A percentile compares a stretch with the other conserved stretches of the same genome.
Evolutionary conservation across 345 rosid species (phyloP).

Genomic region (Laguncularia racemosa): DNA sequence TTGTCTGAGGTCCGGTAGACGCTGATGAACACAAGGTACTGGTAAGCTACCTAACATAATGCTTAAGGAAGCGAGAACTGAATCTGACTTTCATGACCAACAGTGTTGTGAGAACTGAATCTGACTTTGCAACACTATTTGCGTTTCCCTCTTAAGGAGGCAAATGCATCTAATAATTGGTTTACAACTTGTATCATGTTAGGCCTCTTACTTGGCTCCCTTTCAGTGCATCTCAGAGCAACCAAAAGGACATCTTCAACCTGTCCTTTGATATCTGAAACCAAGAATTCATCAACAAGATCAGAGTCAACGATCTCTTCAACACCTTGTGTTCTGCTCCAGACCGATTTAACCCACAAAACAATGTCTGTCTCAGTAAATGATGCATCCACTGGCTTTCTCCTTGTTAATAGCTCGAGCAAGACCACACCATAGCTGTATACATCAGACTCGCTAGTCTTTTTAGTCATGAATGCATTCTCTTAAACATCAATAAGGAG

Average conservation of each 20-base stretch:
- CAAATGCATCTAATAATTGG: constrained; percentile 24
- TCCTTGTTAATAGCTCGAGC: constrained; percentile 54
- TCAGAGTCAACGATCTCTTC: constrained; percentile 31
- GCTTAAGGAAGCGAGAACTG: no score
- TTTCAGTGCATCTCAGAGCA: constrained; percentile 57
- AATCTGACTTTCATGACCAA: no score
- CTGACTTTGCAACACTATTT: background rate
- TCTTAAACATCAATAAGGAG: constrained; percentile 26
- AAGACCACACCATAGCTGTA: constrained; percentile 68
- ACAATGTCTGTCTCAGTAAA: constrained; percentile 35
- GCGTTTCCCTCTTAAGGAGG: constrained; percentile 5
- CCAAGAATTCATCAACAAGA: constrained; percentile 40
- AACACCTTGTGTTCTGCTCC: constrained; percentile 34
- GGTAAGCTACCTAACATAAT: no score
- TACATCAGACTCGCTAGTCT: constrained; percentile 58
- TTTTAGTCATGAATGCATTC: constrained; percentile 39
- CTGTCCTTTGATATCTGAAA: constrained; percentile 42
- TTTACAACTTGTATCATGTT: constrained; percentile 66
- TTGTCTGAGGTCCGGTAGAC: no score
- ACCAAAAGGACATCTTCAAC: constrained; percentile 31
- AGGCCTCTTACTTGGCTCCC: constrained; percentile 51
- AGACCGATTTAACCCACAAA: constrained; percentile 35
- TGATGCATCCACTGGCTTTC: constrained; percentile 38
- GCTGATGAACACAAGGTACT: no score
- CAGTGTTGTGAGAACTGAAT: no score